Evolutionary conservation across 225 moss, liverwort and hornwort species (phyloP), one percentile per base, ranked within the genome.

Genomic region (Bryum argenteum): DNA sequence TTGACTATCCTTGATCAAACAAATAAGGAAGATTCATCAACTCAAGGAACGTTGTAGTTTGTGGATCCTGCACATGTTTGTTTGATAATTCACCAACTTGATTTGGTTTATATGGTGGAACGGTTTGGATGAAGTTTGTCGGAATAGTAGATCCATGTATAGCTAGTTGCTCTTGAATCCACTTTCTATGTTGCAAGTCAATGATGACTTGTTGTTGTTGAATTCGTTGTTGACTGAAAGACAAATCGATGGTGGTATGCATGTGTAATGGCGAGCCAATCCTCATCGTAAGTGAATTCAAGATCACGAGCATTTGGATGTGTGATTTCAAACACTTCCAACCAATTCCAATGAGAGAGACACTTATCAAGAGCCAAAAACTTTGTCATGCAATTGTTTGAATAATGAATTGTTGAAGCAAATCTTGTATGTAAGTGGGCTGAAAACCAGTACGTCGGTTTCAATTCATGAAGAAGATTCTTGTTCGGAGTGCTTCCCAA

Each of bases 1-100:
- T 40, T 15, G 41, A 19, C 2, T 14, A 53, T 12, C 20, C 53
- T 67, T 54, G 55, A 23, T 68, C 16, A 9, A 17, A 55, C 15
- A 40, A 55, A 23, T 11, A 23, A 40, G 41, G 41, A 55, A 54
- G 10, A 38, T 42, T 10, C 55, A 55, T 9, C 22, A 23, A 23
- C 55, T 41, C 21, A 1, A 68, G 21, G 40, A 39, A 68, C 54
- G 54, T 21, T 58, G 14, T 41, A 42, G 55, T 40, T 55, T 68
- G 55, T 68, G 68, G 22, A 68, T 55, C 41, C 3, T 3, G 15
- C 53, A 54, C 54, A 21, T 21, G 54, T 38, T 19, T 22, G 2
- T 55, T 68, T 55, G 21, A 10, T 10, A 40, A 54, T 16, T 40
- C 3, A 55, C 16, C 3, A 10, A 54, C 19, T 14, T 41, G 54